Base-by-base conservation (phyloP, 208 protist species). In the Novymonas esmeraldas region DNA sequence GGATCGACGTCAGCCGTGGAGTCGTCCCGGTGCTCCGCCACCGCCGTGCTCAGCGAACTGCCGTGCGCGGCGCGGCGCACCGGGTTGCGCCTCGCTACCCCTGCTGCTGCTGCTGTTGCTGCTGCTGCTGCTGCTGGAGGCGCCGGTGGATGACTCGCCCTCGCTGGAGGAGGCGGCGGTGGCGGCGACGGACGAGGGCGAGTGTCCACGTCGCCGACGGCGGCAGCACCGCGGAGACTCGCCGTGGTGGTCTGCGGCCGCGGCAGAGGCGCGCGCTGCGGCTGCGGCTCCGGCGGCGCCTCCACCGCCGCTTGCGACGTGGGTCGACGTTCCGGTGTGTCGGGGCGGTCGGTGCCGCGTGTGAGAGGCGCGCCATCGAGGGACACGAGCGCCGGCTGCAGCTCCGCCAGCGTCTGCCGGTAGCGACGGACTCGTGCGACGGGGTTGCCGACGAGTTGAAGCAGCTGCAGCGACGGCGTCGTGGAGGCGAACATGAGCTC, bases 311-410 rank as follows among this genome's bases (percentile, higher is more conserved):
- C n/a, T n/a, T n/a, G n/a, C n/a, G n/a, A n/a, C n/a, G n/a, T n/a
- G n/a, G n/a, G n/a, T n/a, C n/a, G n/a, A n/a, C n/a, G n/a, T n/a
- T n/a, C n/a, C n/a, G n/a, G n/a, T n/a, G n/a, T n/a, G n/a, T n/a
- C n/a, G n/a, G n/a, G n/a, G n/a, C n/a, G 9, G 34, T 73, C 66
- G n/a, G 22, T 34, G 7, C 51, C 33, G 2, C 74, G 72, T 29
- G 87, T 33, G 20, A 93, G 61, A 5, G 90, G 82, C 11, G 73
- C 76, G 0, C 85, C 90, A 57, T 95, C 90, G 28, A 95, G 64
- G 16, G 90, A 81, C 18, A 90, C 65, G 22, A 95, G 62, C 18
- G 74, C 18, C 1, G 51, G 36, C 20, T 87, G 83, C 51, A 87
- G 50, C 34, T 79, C 79, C 0, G 67, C 81, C 16, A 89, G 72